phyloP scores from a whole-genome alignment of 176 grass and related monocot genomes.

The Tuctoria greenei region DNA sequence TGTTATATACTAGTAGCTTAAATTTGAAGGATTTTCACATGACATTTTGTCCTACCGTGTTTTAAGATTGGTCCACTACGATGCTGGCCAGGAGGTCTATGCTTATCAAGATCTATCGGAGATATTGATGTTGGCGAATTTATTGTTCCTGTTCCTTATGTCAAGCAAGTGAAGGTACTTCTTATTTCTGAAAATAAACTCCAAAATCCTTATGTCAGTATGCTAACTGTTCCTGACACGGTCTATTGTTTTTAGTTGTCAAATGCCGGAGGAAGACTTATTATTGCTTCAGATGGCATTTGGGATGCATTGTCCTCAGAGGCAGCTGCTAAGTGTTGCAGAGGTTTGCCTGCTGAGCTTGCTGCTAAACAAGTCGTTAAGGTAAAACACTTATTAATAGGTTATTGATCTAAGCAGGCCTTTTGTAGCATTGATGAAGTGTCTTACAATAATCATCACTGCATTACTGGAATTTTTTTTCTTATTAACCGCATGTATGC shows the following conservation, averaged over 20 bases:
- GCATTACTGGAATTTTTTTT: neutral
- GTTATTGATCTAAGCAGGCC: constrained; percentile 1
- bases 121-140: constrained; percentile 97
- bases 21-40: constrained; percentile 25
- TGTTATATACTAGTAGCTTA: constrained; percentile 14
- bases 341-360: constrained; percentile 88
- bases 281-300: constrained; percentile 96
- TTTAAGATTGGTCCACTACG: constrained; percentile 87
- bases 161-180: constrained; percentile 96
- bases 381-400: constrained; percentile 40
- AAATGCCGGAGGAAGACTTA: constrained; percentile 85
- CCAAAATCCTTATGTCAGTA: constrained; percentile 2
- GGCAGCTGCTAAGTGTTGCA: constrained; percentile 79
- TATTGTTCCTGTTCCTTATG: constrained; percentile 91
- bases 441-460: constrained; percentile 31
- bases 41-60: neutral
- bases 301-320: constrained; percentile 94
- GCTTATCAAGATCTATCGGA: constrained; percentile 94
- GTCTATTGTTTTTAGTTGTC: constrained; percentile 53
- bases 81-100: constrained; percentile 94
- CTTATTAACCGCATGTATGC: constrained; percentile 19
- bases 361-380: constrained; percentile 94
- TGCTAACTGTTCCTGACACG: constrained; percentile 4
- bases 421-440: constrained; percentile 2
- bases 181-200: neutral